Evolutionary conservation across 805 yeast species (phyloP), one percentile per base, ranked within the genome.

Genomic region (Zygosaccharomyces kombuchaensis): DNA sequence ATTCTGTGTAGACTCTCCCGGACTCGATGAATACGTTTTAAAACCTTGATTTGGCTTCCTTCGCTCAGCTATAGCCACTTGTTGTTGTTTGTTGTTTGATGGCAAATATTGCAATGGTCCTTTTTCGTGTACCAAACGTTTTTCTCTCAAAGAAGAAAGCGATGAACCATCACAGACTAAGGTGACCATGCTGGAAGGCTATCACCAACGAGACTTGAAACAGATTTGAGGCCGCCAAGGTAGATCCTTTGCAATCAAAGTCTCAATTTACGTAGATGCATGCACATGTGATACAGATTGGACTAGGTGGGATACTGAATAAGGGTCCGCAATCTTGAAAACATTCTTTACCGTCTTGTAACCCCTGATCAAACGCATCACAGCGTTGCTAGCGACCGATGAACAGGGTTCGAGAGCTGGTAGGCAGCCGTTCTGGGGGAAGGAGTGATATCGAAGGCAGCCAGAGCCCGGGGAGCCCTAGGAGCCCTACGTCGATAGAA

Each of bases 391-490:
- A 16, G 13, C 14, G 10, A 17, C 22, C 13, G 21, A 48, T 48
- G 52, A 45, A 48, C 30, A 43, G 52, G 17, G 44, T 48, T 30
- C 44, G 52, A 27, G 44, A 36, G 22, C 29, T 48, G 26, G 46
- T 48, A 21, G 47, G 47, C 27, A 23, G 37, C 30, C 48, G 46
- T 26, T 41, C 29, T 13, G 25, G 34, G 16, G 32, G 19, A 4
- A 27, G 32, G 3, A n/a, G 36, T 37, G 40, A 21, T 2, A 17
- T 34, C 13, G 14, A 10, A n/a, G 17, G 31, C 13, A 14, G 34
- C 12, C 46, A 39, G 27, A 30, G 30, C 30, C 34, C 23, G 7
- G 25, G 23, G 21, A 34, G 36, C 22, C 3, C 3, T 19, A 19
- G 21, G 21, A 19, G 21, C 21, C 5, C 45, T 39, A 32, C 39